Evolutionary conservation across 1,139 yeast species (phyloP).

Genomic region (Taiozyma sp.): DNA sequence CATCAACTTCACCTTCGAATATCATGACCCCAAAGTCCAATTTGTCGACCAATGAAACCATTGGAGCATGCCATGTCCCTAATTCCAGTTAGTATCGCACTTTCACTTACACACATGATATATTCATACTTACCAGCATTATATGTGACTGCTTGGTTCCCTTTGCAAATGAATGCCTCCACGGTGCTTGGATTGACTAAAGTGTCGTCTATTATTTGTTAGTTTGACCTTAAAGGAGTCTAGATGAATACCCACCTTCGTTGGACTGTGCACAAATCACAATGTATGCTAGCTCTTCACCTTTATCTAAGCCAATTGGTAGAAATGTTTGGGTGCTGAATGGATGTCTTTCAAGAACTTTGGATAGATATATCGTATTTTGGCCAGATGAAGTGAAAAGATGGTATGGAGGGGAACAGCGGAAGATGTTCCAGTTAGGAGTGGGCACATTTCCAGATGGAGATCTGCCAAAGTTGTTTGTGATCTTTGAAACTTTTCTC

Average conservation of each 20-base stretch:
- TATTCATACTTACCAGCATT: conserved; percentile 49
- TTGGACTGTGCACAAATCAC: conserved; percentile 73
- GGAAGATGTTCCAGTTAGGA: conserved; percentile 77
- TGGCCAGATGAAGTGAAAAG: conserved; percentile 34
- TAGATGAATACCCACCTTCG: conserved; percentile 7
- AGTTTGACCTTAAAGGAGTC: background rate
- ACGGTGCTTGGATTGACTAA: conserved; percentile 58
- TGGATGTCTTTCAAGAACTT: conserved; percentile 87
- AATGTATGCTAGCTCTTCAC: conserved; percentile 46
- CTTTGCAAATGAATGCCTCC: conserved; percentile 68
- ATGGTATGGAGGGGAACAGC: conserved; percentile 72
- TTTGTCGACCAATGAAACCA: conserved; percentile 58
- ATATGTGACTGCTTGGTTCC: conserved; percentile 86
- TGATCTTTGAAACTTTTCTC: conserved; percentile 63
- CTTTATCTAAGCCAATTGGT: conserved; percentile 69
- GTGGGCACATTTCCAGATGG: conserved; percentile 33
- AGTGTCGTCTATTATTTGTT: conserved; percentile 22
- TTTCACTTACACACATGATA: background rate
- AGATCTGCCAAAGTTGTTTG: conserved; percentile 43
- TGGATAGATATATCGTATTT: conserved; percentile 41
- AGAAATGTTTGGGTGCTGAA: conserved; percentile 84
- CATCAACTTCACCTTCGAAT: conserved; percentile 73
- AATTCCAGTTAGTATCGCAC: background rate
- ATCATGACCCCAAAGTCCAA: conserved; percentile 83
- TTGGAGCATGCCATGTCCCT: conserved; percentile 84